phyloP scores from a whole-genome alignment of 768 basidiomycete species.

The Termitomyces titanicus region DNA sequence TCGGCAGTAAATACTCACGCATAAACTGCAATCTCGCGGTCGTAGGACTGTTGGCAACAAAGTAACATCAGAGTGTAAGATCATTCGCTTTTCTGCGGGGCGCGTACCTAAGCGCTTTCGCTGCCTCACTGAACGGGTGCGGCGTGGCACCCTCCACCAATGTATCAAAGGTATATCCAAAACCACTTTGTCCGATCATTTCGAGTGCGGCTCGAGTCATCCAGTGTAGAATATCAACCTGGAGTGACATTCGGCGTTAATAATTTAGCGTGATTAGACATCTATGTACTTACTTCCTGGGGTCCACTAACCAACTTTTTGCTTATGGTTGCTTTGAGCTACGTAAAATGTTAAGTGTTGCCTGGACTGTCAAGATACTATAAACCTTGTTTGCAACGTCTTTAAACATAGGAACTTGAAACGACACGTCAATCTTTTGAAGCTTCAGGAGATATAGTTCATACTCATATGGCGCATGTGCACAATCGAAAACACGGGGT shows the following conservation, averaged over 20 bases:
- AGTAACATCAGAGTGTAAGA: neutral
- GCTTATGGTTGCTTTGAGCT: slow-evolving; percentile 5
- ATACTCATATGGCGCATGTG: slow-evolving; percentile 17
- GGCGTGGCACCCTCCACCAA: slow-evolving; percentile 8
- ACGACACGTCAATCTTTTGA: neutral
- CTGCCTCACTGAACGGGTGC: slow-evolving; percentile 15
- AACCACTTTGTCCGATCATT: slow-evolving; percentile 18
- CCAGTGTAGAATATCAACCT: slow-evolving; percentile 20
- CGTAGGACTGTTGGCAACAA: slow-evolving; percentile 7
- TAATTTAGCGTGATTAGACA: neutral
- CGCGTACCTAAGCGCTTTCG: slow-evolving; percentile 6
- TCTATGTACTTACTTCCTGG: slow-evolving; percentile 8
- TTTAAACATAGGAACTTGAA: slow-evolving; percentile 14
- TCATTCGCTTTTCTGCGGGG: neutral
- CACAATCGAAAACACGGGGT: slow-evolving; percentile 17
- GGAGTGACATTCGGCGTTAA: neutral
- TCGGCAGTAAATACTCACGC: slow-evolving; percentile 13
- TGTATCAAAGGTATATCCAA: slow-evolving; percentile 17
- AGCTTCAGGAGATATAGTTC: neutral
- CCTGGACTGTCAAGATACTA: neutral
- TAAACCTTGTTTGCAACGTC: slow-evolving; percentile 16
- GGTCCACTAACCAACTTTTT: slow-evolving; percentile 4
- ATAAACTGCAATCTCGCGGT: neutral
- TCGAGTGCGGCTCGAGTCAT: slow-evolving; percentile 17
- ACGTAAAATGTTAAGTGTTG: neutral